Evolutionary conservation across 2,329 filamentous ascomycete genomes (phyloP).

Genomic region (Aspergillus sp.): DNA sequence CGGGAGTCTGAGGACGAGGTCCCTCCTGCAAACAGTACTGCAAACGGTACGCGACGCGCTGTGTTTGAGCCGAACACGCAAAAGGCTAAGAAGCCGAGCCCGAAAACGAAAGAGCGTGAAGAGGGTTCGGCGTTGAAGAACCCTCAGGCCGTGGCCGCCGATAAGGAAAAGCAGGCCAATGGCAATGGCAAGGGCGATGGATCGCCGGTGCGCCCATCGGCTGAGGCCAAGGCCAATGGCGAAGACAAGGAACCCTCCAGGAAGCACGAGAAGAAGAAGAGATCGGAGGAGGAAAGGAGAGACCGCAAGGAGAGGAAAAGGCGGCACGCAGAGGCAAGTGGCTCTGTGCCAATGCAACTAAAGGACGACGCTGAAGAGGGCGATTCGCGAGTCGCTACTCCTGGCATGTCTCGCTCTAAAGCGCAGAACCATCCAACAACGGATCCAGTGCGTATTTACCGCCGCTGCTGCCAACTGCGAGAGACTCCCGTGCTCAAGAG

Average conservation of each 20-base stretch:
- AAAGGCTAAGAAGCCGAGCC: slow-evolving; percentile 36
- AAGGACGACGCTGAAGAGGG: slow-evolving; percentile 56
- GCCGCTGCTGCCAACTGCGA: slow-evolving; percentile 84
- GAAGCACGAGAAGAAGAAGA: slow-evolving; percentile 95
- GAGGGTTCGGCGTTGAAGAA: slow-evolving; percentile 68
- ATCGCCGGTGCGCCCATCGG: slow-evolving; percentile 11
- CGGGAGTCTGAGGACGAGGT: slow-evolving; percentile 56
- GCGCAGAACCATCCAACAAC: slow-evolving; percentile 67
- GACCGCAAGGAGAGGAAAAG: slow-evolving; percentile 84
- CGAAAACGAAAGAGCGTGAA: slow-evolving; percentile 55
- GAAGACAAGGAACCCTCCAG: slow-evolving; percentile 44
- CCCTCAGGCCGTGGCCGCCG: slow-evolving; percentile 45
- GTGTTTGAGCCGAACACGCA: slow-evolving; percentile 16
- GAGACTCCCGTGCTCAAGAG: slow-evolving; percentile 89
- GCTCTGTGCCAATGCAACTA: slow-evolving; percentile 74
- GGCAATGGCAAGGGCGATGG: slow-evolving; percentile 5
- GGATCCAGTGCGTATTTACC: slow-evolving; percentile 85
- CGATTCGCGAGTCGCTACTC: slow-evolving; percentile 37
- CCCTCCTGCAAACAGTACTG: slow-evolving; percentile 25
- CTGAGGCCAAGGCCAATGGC: slow-evolving; percentile 18
- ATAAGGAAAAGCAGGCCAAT: slow-evolving; percentile 44
- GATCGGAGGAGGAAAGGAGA: slow-evolving; percentile 84
- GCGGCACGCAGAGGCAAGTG: slow-evolving; percentile 76
- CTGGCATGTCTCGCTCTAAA: slow-evolving; percentile 33
- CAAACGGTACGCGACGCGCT: slow-evolving; percentile 18